Evolutionary conservation across 2,329 filamentous ascomycete genomes (phyloP).

Genomic region (Trichoderma sp.): DNA sequence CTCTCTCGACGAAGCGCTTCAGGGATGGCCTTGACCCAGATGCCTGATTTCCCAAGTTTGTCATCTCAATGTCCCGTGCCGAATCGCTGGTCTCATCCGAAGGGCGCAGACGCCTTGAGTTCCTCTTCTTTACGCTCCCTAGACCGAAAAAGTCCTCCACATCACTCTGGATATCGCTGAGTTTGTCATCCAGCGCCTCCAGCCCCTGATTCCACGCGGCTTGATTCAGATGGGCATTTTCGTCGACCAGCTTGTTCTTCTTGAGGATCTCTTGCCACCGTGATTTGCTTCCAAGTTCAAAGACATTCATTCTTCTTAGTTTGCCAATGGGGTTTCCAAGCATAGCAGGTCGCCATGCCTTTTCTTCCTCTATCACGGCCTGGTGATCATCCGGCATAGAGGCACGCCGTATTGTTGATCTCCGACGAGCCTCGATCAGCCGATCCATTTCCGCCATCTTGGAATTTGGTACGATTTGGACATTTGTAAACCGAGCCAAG

Average conservation of each 20-base stretch:
- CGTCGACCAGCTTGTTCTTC: constrained; percentile 57
- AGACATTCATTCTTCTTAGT: constrained; percentile 65
- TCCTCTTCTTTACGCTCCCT: constrained; percentile 28
- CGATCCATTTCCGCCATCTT: constrained; percentile 54
- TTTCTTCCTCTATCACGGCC: constrained; percentile 48
- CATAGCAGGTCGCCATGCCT: constrained; percentile 66
- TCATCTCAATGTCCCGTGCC: constrained; percentile 32
- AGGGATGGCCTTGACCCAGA: constrained; percentile 20
- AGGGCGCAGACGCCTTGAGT: constrained; percentile 25
- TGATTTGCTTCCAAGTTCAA: constrained; percentile 66
- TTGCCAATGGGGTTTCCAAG: constrained; percentile 70
- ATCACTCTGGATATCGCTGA: constrained; percentile 35
- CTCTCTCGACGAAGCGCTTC: constrained; percentile 30
- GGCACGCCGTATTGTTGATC: constrained; percentile 46
- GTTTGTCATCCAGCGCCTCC: constrained; percentile 37
- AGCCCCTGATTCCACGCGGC: constrained; percentile 36
- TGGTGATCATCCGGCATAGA: constrained; percentile 40
- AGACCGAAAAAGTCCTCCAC: constrained; percentile 31
- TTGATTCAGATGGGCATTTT: constrained; percentile 37
- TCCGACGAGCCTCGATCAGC: constrained; percentile 48
- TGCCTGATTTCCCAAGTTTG: constrained; percentile 24
- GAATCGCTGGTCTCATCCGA: constrained; percentile 33
- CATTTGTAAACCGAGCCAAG: constrained; percentile 61
- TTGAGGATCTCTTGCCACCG: constrained; percentile 71
- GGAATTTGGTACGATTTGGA: constrained; percentile 66